phyloP scores from a whole-genome alignment of 495 filamentous ascomycete species.

The Tuber brumale region DNA sequence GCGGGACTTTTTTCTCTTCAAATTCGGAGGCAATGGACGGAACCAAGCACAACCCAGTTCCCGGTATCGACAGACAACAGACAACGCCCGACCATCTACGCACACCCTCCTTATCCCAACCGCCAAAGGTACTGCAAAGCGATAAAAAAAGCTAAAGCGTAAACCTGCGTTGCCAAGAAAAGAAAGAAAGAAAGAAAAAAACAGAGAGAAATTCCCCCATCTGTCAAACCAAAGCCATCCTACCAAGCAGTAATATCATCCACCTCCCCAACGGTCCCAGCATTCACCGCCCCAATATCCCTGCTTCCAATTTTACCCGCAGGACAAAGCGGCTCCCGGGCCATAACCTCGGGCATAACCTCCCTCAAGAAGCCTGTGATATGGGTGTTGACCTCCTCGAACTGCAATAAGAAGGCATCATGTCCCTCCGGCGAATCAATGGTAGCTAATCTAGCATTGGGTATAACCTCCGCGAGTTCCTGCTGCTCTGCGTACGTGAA shows the following conservation, averaged over 20 bases:
- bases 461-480: slow-evolving; percentile 77
- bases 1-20: not conserved
- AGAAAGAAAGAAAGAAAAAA: not conserved
- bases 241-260: slow-evolving; percentile 98
- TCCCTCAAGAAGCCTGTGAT: slow-evolving; percentile 78
- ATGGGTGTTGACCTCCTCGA: slow-evolving; percentile 89
- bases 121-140: not conserved
- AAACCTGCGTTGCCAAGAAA: not conserved
- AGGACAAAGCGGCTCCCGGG: slow-evolving; percentile 48
- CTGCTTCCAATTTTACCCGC: slow-evolving; percentile 44
- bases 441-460: slow-evolving; percentile 65
- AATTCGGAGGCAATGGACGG: not conserved
- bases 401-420: slow-evolving; percentile 92
- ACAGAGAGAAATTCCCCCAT: not conserved
- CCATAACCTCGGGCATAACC: slow-evolving; percentile 77
- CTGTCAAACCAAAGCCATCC: not conserved
- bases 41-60: not conserved
- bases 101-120: not conserved
- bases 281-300: slow-evolving; percentile 39
- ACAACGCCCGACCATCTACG: not conserved
- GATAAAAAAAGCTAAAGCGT: not conserved
- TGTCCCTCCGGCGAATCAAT: slow-evolving; percentile 94
- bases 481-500: slow-evolving; percentile 96
- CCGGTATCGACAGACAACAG: slow-evolving; percentile 4
- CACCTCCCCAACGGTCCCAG: slow-evolving; percentile 77